Evolutionary conservation across 2,329 filamentous ascomycete species (phyloP).

Genomic region (Talaromyces sp.): DNA sequence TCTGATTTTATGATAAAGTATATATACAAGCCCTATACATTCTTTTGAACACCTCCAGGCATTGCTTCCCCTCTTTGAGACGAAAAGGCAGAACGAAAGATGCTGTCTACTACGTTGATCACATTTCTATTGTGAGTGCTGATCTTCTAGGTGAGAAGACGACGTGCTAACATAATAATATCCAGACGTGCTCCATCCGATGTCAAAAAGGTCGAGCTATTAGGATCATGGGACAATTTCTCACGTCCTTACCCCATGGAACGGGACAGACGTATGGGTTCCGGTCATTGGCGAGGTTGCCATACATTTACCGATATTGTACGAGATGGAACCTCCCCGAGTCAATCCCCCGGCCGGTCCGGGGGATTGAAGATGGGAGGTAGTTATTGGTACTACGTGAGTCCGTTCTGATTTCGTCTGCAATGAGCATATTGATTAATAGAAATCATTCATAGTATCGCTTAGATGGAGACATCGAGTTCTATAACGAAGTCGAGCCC

Average conservation of each 20-base stretch:
- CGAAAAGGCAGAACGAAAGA: not conserved
- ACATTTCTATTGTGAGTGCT: constrained; percentile 23
- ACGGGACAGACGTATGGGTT: constrained; percentile 70
- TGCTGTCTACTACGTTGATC: constrained; percentile 21
- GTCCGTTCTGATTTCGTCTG: constrained; percentile 34
- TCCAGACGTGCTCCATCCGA: constrained; percentile 37
- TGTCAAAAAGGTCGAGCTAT: constrained; percentile 65
- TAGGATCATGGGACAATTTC: constrained; percentile 97
- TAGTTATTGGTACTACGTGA: constrained; percentile 93
- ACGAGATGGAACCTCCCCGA: constrained; percentile 65
- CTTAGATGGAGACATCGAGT: constrained; percentile 73
- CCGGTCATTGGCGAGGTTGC: constrained; percentile 80
- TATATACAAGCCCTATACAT: constrained; percentile 3
- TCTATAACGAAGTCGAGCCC: constrained; percentile 67
- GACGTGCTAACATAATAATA: not conserved
- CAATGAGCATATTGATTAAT: not conserved
- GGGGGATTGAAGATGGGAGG: constrained; percentile 88
- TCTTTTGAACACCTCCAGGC: not conserved
- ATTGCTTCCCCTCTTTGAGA: not conserved
- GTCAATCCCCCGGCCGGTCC: constrained; percentile 57
- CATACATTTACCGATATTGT: constrained; percentile 82
- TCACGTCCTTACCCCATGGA: constrained; percentile 73
- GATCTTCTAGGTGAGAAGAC: not conserved
- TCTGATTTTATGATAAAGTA: not conserved
- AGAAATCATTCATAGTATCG: constrained; percentile 63